Evolutionary conservation across 345 rosid species (phyloP).

Genomic region (Psidium guajava): DNA sequence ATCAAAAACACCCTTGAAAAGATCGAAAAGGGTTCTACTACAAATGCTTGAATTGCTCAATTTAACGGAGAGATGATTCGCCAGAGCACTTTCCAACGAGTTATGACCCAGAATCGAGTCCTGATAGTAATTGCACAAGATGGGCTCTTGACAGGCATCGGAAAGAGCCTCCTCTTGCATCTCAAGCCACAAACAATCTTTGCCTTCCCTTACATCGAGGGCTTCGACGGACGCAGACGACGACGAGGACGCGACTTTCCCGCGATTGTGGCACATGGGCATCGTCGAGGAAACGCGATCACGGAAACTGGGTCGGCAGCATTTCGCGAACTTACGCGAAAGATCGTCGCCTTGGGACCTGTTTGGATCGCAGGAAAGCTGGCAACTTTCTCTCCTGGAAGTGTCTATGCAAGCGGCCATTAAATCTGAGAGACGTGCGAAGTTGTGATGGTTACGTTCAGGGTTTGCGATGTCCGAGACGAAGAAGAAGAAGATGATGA

Average conservation of each 20-base stretch:
- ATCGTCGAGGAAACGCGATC: not conserved
- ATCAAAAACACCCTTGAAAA: slow-evolving; percentile 43
- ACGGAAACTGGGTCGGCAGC: slow-evolving; percentile 18
- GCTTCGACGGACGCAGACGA: not conserved
- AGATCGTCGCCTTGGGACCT: slow-evolving; percentile 9
- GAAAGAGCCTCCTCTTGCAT: slow-evolving; percentile 58
- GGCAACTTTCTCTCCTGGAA: slow-evolving; percentile 22
- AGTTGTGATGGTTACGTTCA: not conserved
- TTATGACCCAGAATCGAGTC: slow-evolving; percentile 50
- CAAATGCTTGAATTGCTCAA: slow-evolving; percentile 51
- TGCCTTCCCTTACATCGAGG: slow-evolving; percentile 9
- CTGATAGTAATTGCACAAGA: slow-evolving; percentile 49
- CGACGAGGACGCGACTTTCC: not conserved
- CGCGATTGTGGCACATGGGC: slow-evolving; percentile 11
- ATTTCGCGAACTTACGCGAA: slow-evolving; percentile 10
- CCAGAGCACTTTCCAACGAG: slow-evolving; percentile 58
- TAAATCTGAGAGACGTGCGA: slow-evolving; percentile 7
- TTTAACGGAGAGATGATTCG: slow-evolving; percentile 56
- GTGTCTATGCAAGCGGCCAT: slow-evolving; percentile 79
- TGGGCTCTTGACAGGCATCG: slow-evolving; percentile 49
- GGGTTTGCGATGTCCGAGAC: not conserved
- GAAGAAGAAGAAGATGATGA: not conserved
- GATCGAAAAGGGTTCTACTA: slow-evolving; percentile 39
- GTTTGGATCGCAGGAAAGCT: slow-evolving; percentile 31
- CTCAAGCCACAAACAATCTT: slow-evolving; percentile 36